Conservation (phyloP, 352 stramenopile species). For the Globisporangium radiosum region DNA sequence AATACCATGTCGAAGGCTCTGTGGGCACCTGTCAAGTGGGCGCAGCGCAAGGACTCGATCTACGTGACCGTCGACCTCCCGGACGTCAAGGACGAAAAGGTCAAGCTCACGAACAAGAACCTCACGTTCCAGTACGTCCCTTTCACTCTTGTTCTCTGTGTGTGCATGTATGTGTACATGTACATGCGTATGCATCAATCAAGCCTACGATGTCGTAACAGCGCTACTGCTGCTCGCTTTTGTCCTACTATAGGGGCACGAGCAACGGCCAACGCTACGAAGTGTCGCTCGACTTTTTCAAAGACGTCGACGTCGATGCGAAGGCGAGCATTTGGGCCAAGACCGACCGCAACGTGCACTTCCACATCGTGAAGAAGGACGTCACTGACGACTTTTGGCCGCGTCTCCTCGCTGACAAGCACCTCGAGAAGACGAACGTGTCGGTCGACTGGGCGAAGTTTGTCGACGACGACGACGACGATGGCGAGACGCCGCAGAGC, state of each 20-base stretch:
- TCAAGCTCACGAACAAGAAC: slow-evolving; percentile 84
- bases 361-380: slow-evolving; percentile 95
- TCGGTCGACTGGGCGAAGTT: slow-evolving; percentile 96
- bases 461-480: slow-evolving; percentile 95
- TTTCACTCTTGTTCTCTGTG: background rate
- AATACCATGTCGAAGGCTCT: slow-evolving; percentile 41
- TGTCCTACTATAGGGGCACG: slow-evolving; percentile 47
- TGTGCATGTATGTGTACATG: background rate
- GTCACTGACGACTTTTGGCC: slow-evolving; percentile 94
- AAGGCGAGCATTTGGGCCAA: slow-evolving; percentile 94
- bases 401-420: slow-evolving; percentile 93
- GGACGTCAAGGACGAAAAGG: slow-evolving; percentile 92
- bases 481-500: slow-evolving; percentile 52
- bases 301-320: slow-evolving; percentile 87
- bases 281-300: slow-evolving; percentile 94
- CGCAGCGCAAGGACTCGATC: slow-evolving; percentile 93
- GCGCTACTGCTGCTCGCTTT: background rate
- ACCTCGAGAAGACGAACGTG: slow-evolving; percentile 95
- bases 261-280: slow-evolving; percentile 92
- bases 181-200: background rate
- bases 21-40: slow-evolving; percentile 93
- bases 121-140: slow-evolving; percentile 78
- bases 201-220: background rate
- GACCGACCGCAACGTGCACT: slow-evolving; percentile 92
- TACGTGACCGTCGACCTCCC: slow-evolving; percentile 95